A percentile compares a stretch with the other conserved stretches of the same genome.
phyloP scores from a whole-genome alignment of 345 rosid genomes.

The Gossypium rotundifolium region DNA sequence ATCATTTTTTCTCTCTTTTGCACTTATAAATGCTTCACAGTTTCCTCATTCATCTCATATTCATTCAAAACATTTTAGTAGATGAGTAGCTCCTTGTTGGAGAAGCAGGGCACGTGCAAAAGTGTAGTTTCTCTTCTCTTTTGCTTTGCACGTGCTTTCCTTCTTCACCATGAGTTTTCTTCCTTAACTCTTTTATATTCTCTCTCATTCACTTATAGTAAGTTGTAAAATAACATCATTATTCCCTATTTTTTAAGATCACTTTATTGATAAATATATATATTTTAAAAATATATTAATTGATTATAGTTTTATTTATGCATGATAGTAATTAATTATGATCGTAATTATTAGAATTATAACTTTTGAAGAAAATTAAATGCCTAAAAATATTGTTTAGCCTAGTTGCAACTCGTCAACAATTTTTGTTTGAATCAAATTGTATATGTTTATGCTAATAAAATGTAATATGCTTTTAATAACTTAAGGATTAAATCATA shows the following conservation, averaged over 20 bases:
- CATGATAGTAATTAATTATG: too few species aligned
- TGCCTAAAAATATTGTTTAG: too few species aligned
- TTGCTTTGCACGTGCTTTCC: not conserved
- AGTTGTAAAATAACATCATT: not conserved
- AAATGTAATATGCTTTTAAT: too few species aligned
- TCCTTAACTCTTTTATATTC: not conserved
- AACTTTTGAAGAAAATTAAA: too few species aligned
- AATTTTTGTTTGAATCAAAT: too few species aligned
- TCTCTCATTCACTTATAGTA: not conserved
- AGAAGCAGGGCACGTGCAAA: constrained; percentile 99
- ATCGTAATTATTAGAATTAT: too few species aligned
- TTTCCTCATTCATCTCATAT: not conserved
- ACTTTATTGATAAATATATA: too few species aligned
- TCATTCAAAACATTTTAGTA: not conserved
- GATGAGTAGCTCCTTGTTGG: constrained; percentile 60
- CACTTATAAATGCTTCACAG: not conserved
- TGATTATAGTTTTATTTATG: too few species aligned
- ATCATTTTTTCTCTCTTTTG: not conserved
- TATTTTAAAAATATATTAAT: too few species aligned
- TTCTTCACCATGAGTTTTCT: not conserved
- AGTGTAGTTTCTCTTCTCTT: not conserved
- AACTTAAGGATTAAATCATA: too few species aligned
- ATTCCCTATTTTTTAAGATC: accelerated
- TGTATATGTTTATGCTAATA: too few species aligned
- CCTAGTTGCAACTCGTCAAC: too few species aligned